Conservation (phyloP, 1,284 basidiomycete genomes). For the Puccinia polysora region DNA sequence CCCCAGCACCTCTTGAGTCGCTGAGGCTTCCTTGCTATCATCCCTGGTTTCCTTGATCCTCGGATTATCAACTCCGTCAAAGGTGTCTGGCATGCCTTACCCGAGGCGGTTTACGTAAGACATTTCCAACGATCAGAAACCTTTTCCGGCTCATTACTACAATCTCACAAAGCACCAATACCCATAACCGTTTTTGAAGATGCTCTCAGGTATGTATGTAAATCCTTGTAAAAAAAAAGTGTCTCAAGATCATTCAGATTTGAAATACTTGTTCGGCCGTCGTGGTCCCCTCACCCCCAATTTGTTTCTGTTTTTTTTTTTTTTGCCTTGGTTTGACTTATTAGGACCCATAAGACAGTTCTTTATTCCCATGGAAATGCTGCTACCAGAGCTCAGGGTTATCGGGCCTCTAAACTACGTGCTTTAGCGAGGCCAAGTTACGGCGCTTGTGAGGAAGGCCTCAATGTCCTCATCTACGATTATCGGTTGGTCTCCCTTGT, state of each 20-base stretch:
- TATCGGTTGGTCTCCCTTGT: constrained; percentile 8
- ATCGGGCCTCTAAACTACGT: constrained; percentile 2
- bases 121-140: constrained; percentile 16
- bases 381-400: constrained; percentile 33
- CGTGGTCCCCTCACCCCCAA: background rate
- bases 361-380: constrained; percentile 37
- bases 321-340: no score
- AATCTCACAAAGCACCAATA: constrained; percentile 5
- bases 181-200: constrained; percentile 14
- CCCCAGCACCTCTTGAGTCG: background rate
- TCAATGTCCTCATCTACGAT: constrained; percentile 33
- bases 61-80: no score
- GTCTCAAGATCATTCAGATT: no score
- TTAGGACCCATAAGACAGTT: constrained; percentile 32
- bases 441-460: constrained; percentile 26
- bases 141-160: constrained; percentile 6
- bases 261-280: no score
- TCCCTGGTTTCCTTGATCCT: no score
- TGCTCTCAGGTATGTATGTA: constrained; percentile 6
- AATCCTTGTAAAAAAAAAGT: background rate
- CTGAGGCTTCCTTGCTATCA: no score
- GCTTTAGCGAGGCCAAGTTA: constrained; percentile 13
- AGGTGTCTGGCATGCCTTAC: constrained; percentile 39
- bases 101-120: constrained; percentile 25
- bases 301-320: no score